phyloP scores from a whole-genome alignment of 345 rosid species.

The Lepidium sativum region DNA sequence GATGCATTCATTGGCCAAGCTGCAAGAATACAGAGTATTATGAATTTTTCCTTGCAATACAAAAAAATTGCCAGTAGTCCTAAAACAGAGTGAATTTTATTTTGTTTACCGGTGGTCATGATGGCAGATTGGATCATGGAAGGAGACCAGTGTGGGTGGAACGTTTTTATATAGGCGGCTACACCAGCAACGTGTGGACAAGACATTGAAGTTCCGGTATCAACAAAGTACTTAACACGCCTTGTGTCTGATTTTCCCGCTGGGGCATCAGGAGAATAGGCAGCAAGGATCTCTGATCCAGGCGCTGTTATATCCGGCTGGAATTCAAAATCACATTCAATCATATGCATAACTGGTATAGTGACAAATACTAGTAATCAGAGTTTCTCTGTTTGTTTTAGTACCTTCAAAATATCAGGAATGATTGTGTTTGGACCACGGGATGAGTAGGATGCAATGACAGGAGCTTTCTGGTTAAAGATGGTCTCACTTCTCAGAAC shows the following conservation, averaged over 20 bases:
- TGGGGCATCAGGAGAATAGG: constrained; percentile 29
- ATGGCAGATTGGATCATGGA: constrained; percentile 40
- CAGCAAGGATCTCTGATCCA: constrained; percentile 47
- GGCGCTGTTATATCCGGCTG: constrained; percentile 63
- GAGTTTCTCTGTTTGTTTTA: neutral
- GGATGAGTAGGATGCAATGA: constrained; percentile 36
- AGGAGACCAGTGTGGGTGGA: constrained; percentile 53
- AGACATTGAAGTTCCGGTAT: constrained; percentile 43
- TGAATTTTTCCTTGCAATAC: neutral
- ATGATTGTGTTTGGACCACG: constrained; percentile 47
- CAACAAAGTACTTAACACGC: constrained; percentile 16
- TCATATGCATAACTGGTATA: neutral
- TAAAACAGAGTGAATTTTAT: neutral
- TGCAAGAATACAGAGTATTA: neutral
- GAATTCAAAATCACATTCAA: neutral
- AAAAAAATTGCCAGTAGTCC: neutral
- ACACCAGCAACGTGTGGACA: constrained; percentile 36
- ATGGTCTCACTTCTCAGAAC: constrained; percentile 26
- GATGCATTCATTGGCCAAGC: constrained; percentile 27
- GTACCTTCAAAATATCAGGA: constrained; percentile 43
- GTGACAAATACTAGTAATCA: neutral
- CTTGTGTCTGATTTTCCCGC: constrained; percentile 14
- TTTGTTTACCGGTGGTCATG: constrained; percentile 36
- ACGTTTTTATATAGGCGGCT: constrained; percentile 37
- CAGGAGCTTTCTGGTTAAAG: constrained; percentile 26